Evolutionary conservation across 768 basidiomycete genomes (phyloP), one percentile per base, ranked within the genome.

Genomic region (Lentinus tigrinus): DNA sequence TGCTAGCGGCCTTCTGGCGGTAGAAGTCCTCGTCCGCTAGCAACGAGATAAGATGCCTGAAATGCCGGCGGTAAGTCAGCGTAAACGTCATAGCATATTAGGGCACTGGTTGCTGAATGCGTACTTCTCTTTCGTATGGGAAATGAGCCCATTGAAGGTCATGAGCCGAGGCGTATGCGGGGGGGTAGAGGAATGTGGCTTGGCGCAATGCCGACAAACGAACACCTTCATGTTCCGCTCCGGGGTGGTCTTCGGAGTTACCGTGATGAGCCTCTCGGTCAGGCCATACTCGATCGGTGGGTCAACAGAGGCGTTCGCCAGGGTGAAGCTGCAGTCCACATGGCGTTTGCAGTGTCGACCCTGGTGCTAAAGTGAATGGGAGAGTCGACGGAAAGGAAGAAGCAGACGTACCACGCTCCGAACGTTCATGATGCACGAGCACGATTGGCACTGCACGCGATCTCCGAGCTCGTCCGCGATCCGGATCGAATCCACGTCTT

Each of bases 291-390:
- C 64, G 14, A 77, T 63, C 2, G 48, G 54, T 19, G 54, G 58
- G 10, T 17, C 43, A 9, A 37, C 54, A 10, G 39, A n/a, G 7
- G 57, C 48, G 17, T 49, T 56, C 1, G 9, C 63, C 31, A 81
- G 4, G 3, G 70, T 63, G 48, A 88, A 63, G 19, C 74, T 46
- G 78, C 82, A 83, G 8, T 71, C 64, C 0, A 82, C 77, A 61
- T 89, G 88, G n/a, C 88, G 79, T 59, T 85, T 83, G 40, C 78
- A 79, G 67, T 89, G 88, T 0, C 82, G 82, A 34, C 80, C 70
- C 87, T 89, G 65, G 38, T 44, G n/a, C 17, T 13, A 16, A 13
- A 26, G 36, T 19, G 28, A 46, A 23, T 23, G 21, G 24, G 2
- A 10, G 16, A 9, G n/a, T 11, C 16, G 13, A 43, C 17, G 53